phyloP scores from a whole-genome alignment of 768 basidiomycete species.

The Chalciporus piperatus region DNA sequence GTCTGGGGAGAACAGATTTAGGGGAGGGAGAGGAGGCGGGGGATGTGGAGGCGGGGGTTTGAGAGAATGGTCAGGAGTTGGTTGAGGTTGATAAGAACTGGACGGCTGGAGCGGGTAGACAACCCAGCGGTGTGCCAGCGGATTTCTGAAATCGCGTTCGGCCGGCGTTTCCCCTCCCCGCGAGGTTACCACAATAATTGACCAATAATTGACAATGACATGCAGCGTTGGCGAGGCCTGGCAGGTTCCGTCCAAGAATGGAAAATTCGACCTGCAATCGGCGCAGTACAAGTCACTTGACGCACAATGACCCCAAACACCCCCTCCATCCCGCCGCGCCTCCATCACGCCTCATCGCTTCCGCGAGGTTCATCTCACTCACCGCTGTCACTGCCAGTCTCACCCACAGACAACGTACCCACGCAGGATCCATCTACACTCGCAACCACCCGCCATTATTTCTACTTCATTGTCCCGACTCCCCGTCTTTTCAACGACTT shows the following conservation, averaged over 20 bases:
- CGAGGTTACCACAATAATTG: constrained; percentile 17
- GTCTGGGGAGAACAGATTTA: neutral
- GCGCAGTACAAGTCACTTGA: constrained; percentile 13
- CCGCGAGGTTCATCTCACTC: constrained; percentile 12
- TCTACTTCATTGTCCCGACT: constrained; percentile 2
- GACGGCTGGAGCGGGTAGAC: neutral
- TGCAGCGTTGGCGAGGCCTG: constrained; percentile 31
- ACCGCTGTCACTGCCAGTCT: too few species aligned
- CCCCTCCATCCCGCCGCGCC: constrained; percentile 16
- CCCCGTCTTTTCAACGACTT: too few species aligned
- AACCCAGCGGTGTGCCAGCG: constrained; percentile 21
- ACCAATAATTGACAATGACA: constrained; percentile 4
- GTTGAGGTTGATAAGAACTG: constrained; percentile 16
- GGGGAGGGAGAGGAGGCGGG: neutral
- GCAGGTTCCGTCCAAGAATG: constrained; percentile 5
- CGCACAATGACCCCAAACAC: constrained; percentile 20
- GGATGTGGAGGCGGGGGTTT: neutral
- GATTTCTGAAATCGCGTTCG: constrained; percentile 13
- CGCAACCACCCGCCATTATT: neutral
- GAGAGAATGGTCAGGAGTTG: neutral
- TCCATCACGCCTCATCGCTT: constrained; percentile 23
- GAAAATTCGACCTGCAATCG: constrained; percentile 7
- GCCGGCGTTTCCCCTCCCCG: constrained; percentile 25
- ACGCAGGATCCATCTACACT: too few species aligned
- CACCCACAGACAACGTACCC: too few species aligned